phyloP scores from a whole-genome alignment of 306 rosid species.

The Trifolium dubium region DNA sequence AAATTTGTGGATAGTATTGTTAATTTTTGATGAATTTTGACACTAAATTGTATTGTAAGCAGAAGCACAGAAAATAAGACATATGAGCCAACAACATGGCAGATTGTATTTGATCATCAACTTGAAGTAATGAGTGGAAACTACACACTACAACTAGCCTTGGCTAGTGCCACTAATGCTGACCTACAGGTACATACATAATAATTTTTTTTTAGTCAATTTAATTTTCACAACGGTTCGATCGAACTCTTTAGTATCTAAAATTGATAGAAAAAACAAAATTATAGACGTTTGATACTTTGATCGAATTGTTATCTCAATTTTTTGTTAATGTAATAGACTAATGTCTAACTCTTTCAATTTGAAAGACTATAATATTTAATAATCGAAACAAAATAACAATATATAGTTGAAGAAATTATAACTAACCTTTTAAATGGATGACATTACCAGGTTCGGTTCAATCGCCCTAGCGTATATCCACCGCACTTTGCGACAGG shows the following conservation, averaged over 20 bases:
- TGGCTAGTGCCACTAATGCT: constrained; percentile 63
- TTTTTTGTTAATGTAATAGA: background rate
- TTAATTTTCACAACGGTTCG: background rate
- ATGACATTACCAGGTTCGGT: constrained; percentile 55
- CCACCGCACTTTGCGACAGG: constrained; percentile 56
- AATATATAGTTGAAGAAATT: background rate
- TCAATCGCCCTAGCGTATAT: constrained; percentile 41
- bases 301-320: no score
- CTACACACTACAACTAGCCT: constrained; percentile 78
- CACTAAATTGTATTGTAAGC: constrained; percentile 9
- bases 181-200: constrained; percentile 59
- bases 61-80: constrained; percentile 58
- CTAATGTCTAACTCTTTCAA: background rate
- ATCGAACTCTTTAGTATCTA: background rate
- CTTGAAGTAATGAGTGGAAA: constrained; percentile 36
- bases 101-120: constrained; percentile 55
- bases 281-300: no score
- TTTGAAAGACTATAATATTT: background rate
- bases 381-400: background rate
- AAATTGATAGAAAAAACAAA: background rate
- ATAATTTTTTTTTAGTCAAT: background rate
- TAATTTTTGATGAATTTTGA: background rate
- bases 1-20: background rate
- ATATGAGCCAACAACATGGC: constrained; percentile 77
- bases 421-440: background rate